Percentiles rank a stretch among this genome's conserved stretches.
Evolutionary conservation across 371 early-diverging fungal genomes (phyloP).

Genomic region (Globomyces sp.): DNA sequence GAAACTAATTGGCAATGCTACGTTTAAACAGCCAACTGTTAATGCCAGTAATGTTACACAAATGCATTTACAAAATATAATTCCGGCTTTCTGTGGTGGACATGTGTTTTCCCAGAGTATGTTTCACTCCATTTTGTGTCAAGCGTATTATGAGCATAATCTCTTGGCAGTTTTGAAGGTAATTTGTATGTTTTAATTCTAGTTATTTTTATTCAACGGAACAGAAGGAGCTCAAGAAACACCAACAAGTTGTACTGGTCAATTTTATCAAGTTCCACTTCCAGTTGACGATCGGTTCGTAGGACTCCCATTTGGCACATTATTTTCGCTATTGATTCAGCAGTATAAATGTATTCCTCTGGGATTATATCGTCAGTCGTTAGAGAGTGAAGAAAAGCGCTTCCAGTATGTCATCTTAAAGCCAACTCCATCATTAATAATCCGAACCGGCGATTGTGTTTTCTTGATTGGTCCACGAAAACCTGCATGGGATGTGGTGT

Average conservation of each 20-base stretch:
- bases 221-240: neutral
- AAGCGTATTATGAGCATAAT: conserved; percentile 59
- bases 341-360: conserved; percentile 5
- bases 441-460: neutral
- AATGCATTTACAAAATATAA: conserved; percentile 25
- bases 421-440: neutral
- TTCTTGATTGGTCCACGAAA: neutral
- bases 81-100: conserved; percentile 64
- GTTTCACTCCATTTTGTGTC: conserved; percentile 67
- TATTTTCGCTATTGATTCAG: conserved; percentile 8
- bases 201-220: conserved; percentile 35
- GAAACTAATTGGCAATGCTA: conserved; percentile 64
- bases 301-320: conserved; percentile 4
- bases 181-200: neutral
- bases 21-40: conserved; percentile 22
- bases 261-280: conserved; percentile 22
- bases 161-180: conserved; percentile 54
- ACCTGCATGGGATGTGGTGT: neutral
- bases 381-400: neutral
- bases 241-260: conserved; percentile 13
- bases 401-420: conserved; percentile 12
- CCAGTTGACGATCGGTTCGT: conserved; percentile 13
- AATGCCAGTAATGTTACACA: conserved; percentile 8
- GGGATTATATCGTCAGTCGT: conserved; percentile 4
- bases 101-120: conserved; percentile 61